Percentiles rank a stretch among this genome's conserved stretches.
These are phyloP conservation scores for Elongisporangium prolatum DNA, from an alignment of 352 stramenopile species.

Conservation along the genomic window DNA sequence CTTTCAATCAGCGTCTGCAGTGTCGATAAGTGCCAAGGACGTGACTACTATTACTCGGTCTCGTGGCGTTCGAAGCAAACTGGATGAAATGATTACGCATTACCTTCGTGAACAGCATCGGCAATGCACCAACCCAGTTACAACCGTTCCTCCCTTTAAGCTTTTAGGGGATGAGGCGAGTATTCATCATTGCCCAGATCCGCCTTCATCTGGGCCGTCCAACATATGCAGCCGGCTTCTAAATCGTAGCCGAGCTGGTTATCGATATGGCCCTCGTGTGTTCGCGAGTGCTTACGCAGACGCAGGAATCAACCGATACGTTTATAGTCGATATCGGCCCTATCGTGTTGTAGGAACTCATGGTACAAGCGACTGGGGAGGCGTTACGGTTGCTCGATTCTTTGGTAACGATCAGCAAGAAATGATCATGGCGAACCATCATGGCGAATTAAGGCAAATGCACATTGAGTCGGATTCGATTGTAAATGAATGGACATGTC, in stretches of 20 bases:
- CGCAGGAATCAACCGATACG: constrained; percentile 68
- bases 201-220: constrained; percentile 27
- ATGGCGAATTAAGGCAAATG: constrained; percentile 54
- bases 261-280: constrained; percentile 30
- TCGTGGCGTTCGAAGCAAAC: constrained; percentile 26
- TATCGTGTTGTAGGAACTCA: constrained; percentile 59
- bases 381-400: constrained; percentile 57
- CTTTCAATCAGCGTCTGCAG: constrained; percentile 16
- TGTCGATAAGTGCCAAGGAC: neutral
- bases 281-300: constrained; percentile 56
- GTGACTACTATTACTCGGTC: neutral
- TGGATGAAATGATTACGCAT: constrained; percentile 84
- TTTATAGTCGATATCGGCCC: constrained; percentile 73
- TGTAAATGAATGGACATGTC: constrained; percentile 72
- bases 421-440: constrained; percentile 70
- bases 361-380: constrained; percentile 46
- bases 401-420: constrained; percentile 57
- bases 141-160: constrained; percentile 83
- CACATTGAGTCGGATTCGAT: constrained; percentile 61
- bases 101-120: constrained; percentile 87
- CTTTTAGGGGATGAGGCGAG: constrained; percentile 41
- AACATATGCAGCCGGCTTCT: constrained; percentile 64
- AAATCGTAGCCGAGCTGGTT: constrained; percentile 41
- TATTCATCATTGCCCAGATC: constrained; percentile 73
- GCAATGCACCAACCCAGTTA: constrained; percentile 82